Base-by-base conservation (phyloP, 176 grass and related monocot genomes). In the Secale cereale region DNA sequence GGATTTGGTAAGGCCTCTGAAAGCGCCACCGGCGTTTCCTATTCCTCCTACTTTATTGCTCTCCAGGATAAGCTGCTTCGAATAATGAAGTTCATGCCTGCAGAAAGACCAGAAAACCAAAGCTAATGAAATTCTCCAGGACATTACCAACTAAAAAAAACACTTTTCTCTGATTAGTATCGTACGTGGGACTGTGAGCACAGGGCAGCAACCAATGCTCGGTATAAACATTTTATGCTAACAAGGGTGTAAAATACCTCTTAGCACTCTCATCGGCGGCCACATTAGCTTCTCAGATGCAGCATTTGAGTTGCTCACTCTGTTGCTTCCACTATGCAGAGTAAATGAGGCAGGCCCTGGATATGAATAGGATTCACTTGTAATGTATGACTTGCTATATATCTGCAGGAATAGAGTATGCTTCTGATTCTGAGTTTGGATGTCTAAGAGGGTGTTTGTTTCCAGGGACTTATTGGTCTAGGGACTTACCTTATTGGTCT, bases 371-470 rank as follows among this genome's bases (percentile, higher is more conserved):
- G 87, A 81, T 70, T 92, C 30, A 31, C 30, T 31, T 31, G 30
- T 31, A 31, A 31, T 3, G 30, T 31, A 31, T 31, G 30, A 31
- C 90, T 85, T 92, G 78, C 92, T n/a, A n/a, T n/a, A n/a, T 88
- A 76, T 94, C 92, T 78, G 78, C 80, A 82, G 87, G 91, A 89
- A 95, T 41, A 45, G 95, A 97, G 77, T 90, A 94, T 87, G 92
- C 90, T 86, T 97, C 72, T 41, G 81, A 87, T 83, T 89, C 94
- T 28, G 78, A 94, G 85, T 91, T 91, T 19, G 90, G 81, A 59
- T 90, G 84, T 74, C 85, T 90, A 78, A 98, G 90, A 62, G 95
- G 89, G n/a, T n/a, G n/a, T n/a, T n/a, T n/a, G n/a, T n/a, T n/a
- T n/a, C n/a, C n/a, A n/a, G n/a, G n/a, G n/a, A n/a, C n/a, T n/a